phyloP scores from a whole-genome alignment of 495 filamentous ascomycete genomes.

The Aspergillus coremiiformis region DNA sequence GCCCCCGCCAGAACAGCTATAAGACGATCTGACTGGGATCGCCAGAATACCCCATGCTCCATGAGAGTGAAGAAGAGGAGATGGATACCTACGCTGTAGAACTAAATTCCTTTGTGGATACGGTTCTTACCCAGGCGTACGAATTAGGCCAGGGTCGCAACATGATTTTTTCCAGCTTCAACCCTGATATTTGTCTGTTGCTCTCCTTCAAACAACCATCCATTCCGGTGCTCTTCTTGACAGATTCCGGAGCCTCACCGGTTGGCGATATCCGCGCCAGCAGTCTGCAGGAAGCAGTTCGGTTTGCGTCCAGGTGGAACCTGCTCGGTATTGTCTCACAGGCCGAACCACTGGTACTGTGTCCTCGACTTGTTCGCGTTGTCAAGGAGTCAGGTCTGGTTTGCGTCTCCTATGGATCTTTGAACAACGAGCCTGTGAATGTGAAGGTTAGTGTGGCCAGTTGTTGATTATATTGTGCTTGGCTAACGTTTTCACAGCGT shows the following conservation, averaged over 20 bases:
- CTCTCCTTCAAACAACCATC: constrained; percentile 94
- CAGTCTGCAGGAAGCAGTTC: constrained; percentile 88
- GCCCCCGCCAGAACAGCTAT: constrained; percentile 18
- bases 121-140: constrained; percentile 81
- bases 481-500: constrained; percentile 39
- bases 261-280: constrained; percentile 87
- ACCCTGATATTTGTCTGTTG: constrained; percentile 90
- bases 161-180: constrained; percentile 93
- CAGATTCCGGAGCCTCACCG: constrained; percentile 67
- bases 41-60: constrained; percentile 88
- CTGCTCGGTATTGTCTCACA: constrained; percentile 81
- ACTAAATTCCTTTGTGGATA: constrained; percentile 94
- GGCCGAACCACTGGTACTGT: constrained; percentile 76
- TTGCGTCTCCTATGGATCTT: constrained; percentile 85
- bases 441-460: constrained; percentile 59
- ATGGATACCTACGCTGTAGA: constrained; percentile 98
- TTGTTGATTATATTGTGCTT: not conserved
- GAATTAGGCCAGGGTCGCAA: constrained; percentile 64
- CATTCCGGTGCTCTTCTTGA: constrained; percentile 91
- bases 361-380: constrained; percentile 87
- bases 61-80: constrained; percentile 86
- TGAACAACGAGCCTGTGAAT: constrained; percentile 80
- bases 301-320: constrained; percentile 93
- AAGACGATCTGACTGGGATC: constrained; percentile 25
- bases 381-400: constrained; percentile 92